Conservation (phyloP, 2,329 filamentous ascomycete genomes). For the Fusarium sp. region DNA sequence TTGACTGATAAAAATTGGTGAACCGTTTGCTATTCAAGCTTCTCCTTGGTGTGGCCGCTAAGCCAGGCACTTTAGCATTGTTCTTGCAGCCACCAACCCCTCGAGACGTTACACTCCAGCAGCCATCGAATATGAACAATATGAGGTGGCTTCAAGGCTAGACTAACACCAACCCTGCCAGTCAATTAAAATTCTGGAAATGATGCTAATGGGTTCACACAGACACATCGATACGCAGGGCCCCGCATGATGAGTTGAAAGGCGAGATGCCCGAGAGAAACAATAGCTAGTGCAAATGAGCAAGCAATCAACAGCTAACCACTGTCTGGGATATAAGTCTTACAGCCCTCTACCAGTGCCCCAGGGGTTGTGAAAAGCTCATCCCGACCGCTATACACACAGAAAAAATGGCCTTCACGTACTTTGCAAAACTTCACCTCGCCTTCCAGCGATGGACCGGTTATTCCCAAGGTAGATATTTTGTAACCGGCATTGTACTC, state of each 20-base stretch:
- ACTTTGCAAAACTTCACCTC: background rate
- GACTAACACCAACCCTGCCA: background rate
- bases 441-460: background rate
- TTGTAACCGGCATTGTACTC: accelerated
- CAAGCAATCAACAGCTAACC: too few relatives aligned
- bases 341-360: background rate
- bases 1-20: background rate
- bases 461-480: too few relatives aligned
- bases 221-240: background rate
- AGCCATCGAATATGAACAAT: background rate
- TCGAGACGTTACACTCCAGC: background rate
- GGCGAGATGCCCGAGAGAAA: background rate
- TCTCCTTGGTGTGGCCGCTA: background rate
- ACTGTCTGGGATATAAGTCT: background rate
- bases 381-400: background rate
- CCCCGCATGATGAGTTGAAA: background rate
- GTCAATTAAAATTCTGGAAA: background rate
- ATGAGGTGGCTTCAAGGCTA: background rate
- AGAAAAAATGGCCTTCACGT: background rate
- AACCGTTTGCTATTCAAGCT: background rate
- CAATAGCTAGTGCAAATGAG: background rate
- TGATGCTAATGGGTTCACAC: background rate
- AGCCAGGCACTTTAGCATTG: background rate
- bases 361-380: background rate
- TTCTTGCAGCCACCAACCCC: background rate